Evolutionary conservation across 1,284 basidiomycete genomes (phyloP).

Genomic region (Microbotryomycetes sp.): DNA sequence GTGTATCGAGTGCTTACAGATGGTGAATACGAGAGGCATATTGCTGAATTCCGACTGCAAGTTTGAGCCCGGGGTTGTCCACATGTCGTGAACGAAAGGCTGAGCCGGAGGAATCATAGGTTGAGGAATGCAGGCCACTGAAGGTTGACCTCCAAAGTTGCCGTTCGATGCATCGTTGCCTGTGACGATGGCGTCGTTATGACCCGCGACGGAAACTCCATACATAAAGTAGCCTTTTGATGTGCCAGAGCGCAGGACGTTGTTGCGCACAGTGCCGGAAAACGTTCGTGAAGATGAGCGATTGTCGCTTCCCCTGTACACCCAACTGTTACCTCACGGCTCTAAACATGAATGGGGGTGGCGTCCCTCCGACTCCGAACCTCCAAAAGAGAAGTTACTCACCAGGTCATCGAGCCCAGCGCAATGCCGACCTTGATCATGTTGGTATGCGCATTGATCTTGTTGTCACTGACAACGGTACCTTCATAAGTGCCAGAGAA

Average conservation of each 20-base stretch:
- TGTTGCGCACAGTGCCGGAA: slow-evolving; percentile 57
- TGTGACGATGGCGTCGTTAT: slow-evolving; percentile 20
- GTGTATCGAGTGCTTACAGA: too few species aligned
- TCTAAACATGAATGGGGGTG: slow-evolving; percentile 23
- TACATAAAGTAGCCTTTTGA: slow-evolving; percentile 34
- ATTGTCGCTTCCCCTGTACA: slow-evolving; percentile 26
- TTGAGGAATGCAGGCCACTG: slow-evolving; percentile 22
- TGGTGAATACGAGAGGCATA: slow-evolving; percentile 18
- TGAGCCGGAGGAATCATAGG: slow-evolving; percentile 21
- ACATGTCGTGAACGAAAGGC: slow-evolving; percentile 31
- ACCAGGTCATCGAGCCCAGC: slow-evolving; percentile 39
- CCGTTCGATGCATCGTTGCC: slow-evolving; percentile 33
- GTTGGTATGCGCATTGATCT: slow-evolving; percentile 37
- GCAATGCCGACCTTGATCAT: slow-evolving; percentile 47
- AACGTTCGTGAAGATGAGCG: slow-evolving; percentile 11
- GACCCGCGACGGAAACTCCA: slow-evolving; percentile 30
- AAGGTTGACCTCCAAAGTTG: slow-evolving; percentile 27
- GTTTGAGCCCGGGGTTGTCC: slow-evolving; percentile 22
- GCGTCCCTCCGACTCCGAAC: slow-evolving; percentile 9
- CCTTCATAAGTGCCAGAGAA: slow-evolving; percentile 58
- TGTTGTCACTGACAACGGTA: slow-evolving; percentile 63
- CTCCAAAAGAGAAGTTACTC: neutral
- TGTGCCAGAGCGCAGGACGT: slow-evolving; percentile 46
- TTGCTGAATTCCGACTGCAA: slow-evolving; percentile 15
- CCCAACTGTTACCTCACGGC: too few species aligned